A percentile compares a stretch with the other conserved stretches of the same genome.
Conservation (phyloP, 768 basidiomycete genomes). For the Rubroboletus satanas region DNA sequence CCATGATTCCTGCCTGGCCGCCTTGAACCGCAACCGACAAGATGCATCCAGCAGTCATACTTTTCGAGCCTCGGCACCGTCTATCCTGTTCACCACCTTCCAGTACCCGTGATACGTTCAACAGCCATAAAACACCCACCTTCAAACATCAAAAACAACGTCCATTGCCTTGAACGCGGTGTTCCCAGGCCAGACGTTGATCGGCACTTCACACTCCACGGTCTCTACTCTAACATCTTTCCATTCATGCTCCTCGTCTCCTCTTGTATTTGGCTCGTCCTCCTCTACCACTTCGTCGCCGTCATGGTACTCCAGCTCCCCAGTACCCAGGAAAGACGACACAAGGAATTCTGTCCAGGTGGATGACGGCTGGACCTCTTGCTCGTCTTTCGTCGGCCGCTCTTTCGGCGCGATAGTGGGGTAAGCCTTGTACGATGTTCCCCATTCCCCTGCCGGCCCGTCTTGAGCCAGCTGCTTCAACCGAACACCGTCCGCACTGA, state of each 20-base stretch:
- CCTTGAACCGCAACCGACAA: neutral
- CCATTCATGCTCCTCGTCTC: constrained; percentile 62
- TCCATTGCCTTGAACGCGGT: constrained; percentile 79
- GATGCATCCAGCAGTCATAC: neutral
- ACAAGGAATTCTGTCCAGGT: constrained; percentile 42
- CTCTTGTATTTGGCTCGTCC: constrained; percentile 38
- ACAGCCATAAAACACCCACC: neutral
- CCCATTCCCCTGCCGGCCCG: constrained; percentile 68
- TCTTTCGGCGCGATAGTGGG: constrained; percentile 58
- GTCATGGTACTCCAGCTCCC: constrained; percentile 55
- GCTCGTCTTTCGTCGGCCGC: constrained; percentile 24
- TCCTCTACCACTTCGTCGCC: constrained; percentile 38
- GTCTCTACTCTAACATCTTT: constrained; percentile 69
- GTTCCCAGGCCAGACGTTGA: constrained; percentile 85
- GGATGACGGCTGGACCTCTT: neutral
- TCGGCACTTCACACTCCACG: constrained; percentile 92
- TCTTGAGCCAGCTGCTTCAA: constrained; percentile 54
- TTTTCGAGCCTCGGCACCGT: no score
- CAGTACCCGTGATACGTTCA: neutral
- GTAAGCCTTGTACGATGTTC: constrained; percentile 60
- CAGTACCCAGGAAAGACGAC: constrained; percentile 36
- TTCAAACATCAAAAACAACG: constrained; percentile 70
- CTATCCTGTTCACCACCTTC: neutral
- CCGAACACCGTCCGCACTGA: constrained; percentile 48
- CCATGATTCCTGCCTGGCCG: no score